A percentile compares a stretch with the other conserved stretches of the same genome.
These are phyloP conservation scores for Chytriomyces confervae DNA, from an alignment of 192 early-diverging fungal genomes.

Conservation along the genomic window DNA sequence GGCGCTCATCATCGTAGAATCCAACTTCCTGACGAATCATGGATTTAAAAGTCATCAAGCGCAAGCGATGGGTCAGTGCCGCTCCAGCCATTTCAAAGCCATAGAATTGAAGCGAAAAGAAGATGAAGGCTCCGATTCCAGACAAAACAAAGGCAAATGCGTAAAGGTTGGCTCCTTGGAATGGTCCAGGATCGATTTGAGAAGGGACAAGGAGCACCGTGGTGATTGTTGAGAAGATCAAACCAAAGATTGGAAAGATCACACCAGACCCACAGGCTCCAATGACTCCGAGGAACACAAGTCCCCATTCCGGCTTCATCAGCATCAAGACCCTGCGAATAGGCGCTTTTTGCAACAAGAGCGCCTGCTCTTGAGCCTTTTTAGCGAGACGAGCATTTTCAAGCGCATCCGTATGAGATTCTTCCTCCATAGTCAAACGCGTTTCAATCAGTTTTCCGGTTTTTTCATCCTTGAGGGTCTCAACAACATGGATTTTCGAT, in stretches of 20 bases:
- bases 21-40: conserved; percentile 87
- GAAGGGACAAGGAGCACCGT: conserved; percentile 47
- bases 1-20: conserved; percentile 62
- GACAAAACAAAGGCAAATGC: conserved; percentile 70
- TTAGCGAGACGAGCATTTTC: background rate
- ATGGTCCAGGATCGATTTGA: conserved; percentile 48
- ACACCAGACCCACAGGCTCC: conserved; percentile 1
- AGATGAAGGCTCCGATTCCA: conserved; percentile 62
- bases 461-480: background rate
- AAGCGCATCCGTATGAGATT: background rate
- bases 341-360: conserved; percentile 53
- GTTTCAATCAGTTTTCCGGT: background rate
- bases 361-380: background rate
- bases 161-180: conserved; percentile 63
- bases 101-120: conserved; percentile 58
- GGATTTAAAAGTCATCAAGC: conserved; percentile 61
- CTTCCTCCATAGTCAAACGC: background rate
- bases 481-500: background rate
- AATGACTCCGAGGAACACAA: conserved; percentile 33
- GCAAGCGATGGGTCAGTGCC: conserved; percentile 59
- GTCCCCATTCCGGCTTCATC: conserved; percentile 57
- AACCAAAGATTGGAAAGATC: conserved; percentile 5
- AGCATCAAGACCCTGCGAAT: conserved; percentile 51
- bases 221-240: background rate
- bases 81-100: conserved; percentile 73